A percentile compares a stretch with the other conserved stretches of the same genome.
Conservation (phyloP, 352 stramenopile species). For the Phytophthora pinifolia region DNA sequence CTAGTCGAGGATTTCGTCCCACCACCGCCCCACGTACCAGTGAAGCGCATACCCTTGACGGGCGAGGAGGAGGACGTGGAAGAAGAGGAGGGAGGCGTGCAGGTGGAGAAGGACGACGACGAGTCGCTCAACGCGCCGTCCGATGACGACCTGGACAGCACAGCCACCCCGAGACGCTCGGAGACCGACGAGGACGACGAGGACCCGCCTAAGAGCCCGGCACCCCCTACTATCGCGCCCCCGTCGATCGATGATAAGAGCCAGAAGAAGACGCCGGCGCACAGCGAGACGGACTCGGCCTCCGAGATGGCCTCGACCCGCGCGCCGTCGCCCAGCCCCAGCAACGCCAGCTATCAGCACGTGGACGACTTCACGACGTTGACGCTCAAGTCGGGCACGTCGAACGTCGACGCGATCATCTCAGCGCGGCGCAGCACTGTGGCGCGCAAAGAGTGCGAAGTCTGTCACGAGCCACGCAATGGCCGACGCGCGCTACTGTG, state of each 20-base stretch:
- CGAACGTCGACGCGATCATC: constrained; percentile 71
- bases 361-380: constrained; percentile 28
- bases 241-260: constrained; percentile 20
- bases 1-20: constrained; percentile 29
- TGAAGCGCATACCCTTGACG: background rate
- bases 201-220: constrained; percentile 2
- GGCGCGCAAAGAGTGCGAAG: constrained; percentile 69
- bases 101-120: constrained; percentile 77
- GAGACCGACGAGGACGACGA: constrained; percentile 55
- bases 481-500: constrained; percentile 78
- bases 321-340: constrained; percentile 26
- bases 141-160: constrained; percentile 76
- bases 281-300: constrained; percentile 38
- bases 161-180: constrained; percentile 45
- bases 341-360: constrained; percentile 19
- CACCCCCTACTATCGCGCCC: background rate
- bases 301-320: constrained; percentile 26
- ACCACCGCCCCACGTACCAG: constrained; percentile 15
- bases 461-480: constrained; percentile 74
- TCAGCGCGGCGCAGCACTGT: constrained; percentile 63
- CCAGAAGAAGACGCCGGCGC: constrained; percentile 10
- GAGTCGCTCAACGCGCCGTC: constrained; percentile 72
- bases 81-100: constrained; percentile 56
- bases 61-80: constrained; percentile 26
- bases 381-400: constrained; percentile 51